These are phyloP conservation scores for Metrosideros polymorpha DNA, from an alignment of 441 rosid species.

Conservation along the genomic window DNA sequence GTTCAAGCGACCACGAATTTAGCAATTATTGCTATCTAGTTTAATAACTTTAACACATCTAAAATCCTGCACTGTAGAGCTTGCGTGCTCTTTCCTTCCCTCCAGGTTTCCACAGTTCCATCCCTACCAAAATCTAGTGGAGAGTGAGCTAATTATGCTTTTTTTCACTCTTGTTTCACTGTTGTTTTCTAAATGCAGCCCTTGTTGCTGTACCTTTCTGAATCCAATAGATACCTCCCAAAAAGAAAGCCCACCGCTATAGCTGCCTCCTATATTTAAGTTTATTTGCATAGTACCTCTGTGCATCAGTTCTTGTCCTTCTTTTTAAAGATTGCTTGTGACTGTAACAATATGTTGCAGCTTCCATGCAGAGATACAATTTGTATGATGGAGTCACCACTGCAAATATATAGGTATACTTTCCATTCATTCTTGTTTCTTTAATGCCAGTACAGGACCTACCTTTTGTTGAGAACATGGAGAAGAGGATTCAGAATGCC, in stretches of 20 bases:
- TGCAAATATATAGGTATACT: not conserved
- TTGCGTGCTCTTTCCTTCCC: not conserved
- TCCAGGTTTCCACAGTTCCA: not conserved
- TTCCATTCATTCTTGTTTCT: conserved; percentile 38
- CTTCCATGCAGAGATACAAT: not conserved
- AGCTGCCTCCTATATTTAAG: not conserved
- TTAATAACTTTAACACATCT: not conserved
- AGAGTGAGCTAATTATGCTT: not conserved
- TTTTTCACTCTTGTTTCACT: not conserved
- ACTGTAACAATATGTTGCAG: not conserved
- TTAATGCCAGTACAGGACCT: conserved; percentile 92
- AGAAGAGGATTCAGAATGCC: conserved; percentile 91
- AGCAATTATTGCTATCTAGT: not conserved
- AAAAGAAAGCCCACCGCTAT: not conserved
- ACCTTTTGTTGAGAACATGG: conserved; percentile 92
- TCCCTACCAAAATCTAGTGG: not conserved
- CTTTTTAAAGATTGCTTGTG: not conserved
- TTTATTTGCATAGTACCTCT: not conserved
- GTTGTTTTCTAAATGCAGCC: not conserved
- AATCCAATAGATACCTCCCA: not conserved
- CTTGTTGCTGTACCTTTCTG: not conserved
- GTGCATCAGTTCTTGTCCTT: not conserved
- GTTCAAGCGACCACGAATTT: not conserved
- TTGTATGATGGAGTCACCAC: not conserved
- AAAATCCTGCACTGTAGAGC: not conserved